phyloP scores from a whole-genome alignment of 2,329 filamentous ascomycete genomes.

The Aspergillus sergii region DNA sequence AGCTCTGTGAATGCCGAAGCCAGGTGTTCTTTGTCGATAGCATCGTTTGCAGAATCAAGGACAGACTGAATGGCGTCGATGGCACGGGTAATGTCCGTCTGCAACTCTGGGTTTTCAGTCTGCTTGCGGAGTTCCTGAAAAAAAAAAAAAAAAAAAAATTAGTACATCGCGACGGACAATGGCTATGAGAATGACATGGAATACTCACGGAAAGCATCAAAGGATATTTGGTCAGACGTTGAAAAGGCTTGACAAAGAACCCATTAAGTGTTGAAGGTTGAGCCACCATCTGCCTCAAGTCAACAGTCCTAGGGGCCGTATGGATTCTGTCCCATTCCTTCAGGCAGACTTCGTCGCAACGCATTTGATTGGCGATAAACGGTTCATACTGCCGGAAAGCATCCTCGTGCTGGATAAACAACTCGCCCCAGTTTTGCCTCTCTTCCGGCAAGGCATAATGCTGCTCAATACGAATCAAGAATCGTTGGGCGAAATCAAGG shows the following conservation, averaged over 20 bases:
- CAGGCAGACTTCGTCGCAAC: constrained; percentile 81
- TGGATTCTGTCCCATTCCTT: constrained; percentile 85
- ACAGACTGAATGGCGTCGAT: constrained; percentile 82
- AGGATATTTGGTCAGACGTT: constrained; percentile 92
- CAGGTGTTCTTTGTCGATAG: constrained; percentile 84
- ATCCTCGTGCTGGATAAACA: constrained; percentile 83
- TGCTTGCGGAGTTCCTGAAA: constrained; percentile 81
- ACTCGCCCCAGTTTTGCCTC: constrained; percentile 90
- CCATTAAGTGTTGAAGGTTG: constrained; percentile 87
- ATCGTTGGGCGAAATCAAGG: constrained; percentile 91
- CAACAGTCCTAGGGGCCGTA: constrained; percentile 65
- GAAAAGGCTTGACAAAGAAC: constrained; percentile 95
- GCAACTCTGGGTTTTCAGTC: constrained; percentile 69
- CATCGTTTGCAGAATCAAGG: constrained; percentile 82
- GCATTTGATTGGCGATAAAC: constrained; percentile 95
- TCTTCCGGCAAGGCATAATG: constrained; percentile 79
- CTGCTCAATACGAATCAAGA: constrained; percentile 93
- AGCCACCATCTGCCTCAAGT: constrained; percentile 73
- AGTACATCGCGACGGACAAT: neutral
- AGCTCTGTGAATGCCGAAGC: constrained; percentile 83
- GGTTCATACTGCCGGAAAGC: constrained; percentile 92
- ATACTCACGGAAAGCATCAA: constrained; percentile 74
- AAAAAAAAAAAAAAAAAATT: neutral
- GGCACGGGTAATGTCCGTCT: constrained; percentile 72
- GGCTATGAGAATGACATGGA: neutral